A percentile compares a stretch with the other conserved stretches of the same genome.
These are phyloP conservation scores for Pyropia yezoensis DNA, from an alignment of 23 red algal genomes.

Conservation along the genomic window DNA sequence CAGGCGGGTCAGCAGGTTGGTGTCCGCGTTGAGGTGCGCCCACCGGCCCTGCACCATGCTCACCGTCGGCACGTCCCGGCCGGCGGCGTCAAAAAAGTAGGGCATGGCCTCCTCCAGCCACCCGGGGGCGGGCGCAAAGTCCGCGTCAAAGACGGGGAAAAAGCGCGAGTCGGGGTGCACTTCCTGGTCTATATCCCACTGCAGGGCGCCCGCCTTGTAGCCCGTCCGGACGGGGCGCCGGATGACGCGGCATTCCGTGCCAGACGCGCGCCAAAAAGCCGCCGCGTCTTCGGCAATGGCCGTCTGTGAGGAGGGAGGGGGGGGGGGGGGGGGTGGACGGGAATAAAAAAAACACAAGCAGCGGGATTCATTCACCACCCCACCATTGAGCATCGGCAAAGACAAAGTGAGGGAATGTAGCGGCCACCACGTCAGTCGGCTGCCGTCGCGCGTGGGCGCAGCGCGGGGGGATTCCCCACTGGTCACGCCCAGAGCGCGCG, in stretches of 20 bases:
- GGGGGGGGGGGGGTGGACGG: too few relatives aligned
- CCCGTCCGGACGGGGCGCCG: neutral
- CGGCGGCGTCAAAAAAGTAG: neutral
- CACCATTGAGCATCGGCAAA: too few relatives aligned
- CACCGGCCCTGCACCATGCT: neutral
- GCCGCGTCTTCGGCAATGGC: neutral
- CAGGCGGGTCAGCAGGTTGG: neutral
- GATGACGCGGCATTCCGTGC: neutral
- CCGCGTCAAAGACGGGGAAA: neutral
- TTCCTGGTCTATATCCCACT: too few relatives aligned
- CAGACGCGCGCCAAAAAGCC: neutral
- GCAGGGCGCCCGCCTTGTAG: constrained; percentile 5
- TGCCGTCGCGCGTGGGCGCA: too few relatives aligned
- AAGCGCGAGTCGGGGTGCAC: neutral
- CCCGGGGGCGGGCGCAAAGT: neutral
- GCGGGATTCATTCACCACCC: too few relatives aligned
- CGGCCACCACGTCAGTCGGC: too few relatives aligned
- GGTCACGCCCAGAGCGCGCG: too few relatives aligned
- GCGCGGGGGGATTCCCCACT: too few relatives aligned
- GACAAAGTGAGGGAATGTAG: too few relatives aligned
- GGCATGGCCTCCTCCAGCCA: neutral
- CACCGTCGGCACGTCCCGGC: neutral
- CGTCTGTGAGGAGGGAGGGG: too few relatives aligned
- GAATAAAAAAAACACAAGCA: too few relatives aligned
- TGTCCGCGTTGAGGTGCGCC: neutral